phyloP scores from a whole-genome alignment of 1,139 yeast species.

The Kodamaea derodonti region DNA sequence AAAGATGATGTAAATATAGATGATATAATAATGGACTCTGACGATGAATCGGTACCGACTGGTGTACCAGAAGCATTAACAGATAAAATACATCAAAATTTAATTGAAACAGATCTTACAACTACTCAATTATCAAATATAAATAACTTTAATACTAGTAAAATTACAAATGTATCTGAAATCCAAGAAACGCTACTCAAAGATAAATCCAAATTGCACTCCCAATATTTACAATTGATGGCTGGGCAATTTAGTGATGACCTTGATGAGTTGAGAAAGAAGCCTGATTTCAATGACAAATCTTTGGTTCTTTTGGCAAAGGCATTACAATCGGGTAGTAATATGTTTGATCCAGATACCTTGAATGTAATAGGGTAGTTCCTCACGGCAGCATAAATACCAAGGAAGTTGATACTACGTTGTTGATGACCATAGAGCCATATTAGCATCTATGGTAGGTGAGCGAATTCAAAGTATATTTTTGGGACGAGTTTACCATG shows the following conservation, averaged over 20 bases:
- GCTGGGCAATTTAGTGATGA: slow-evolving; percentile 60
- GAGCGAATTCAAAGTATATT: too few relatives aligned
- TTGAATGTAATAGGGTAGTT: slow-evolving; percentile 32
- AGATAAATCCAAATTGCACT: slow-evolving; percentile 42
- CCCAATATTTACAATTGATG: slow-evolving; percentile 53
- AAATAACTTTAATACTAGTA: slow-evolving; percentile 14
- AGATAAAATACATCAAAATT: slow-evolving; percentile 20
- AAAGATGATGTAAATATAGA: slow-evolving; percentile 26
- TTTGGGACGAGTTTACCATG: too few relatives aligned
- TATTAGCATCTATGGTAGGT: too few relatives aligned
- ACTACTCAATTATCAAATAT: slow-evolving; percentile 20
- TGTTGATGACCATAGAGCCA: too few relatives aligned
- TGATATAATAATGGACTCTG: slow-evolving; percentile 36
- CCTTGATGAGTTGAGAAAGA: slow-evolving; percentile 57
- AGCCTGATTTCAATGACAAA: slow-evolving; percentile 58
- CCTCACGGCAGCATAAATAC: too few relatives aligned
- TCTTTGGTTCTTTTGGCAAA: slow-evolving; percentile 62
- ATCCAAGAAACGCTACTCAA: slow-evolving; percentile 21
- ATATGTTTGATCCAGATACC: slow-evolving; percentile 63
- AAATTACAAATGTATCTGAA: slow-evolving; percentile 19
- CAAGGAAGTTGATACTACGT: too few relatives aligned
- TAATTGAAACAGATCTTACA: slow-evolving; percentile 26
- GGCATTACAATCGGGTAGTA: slow-evolving; percentile 61
- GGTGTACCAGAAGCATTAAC: slow-evolving; percentile 18
- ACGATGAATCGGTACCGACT: slow-evolving; percentile 25